phyloP scores from a whole-genome alignment of 345 rosid species.

The Triadica sebifera region DNA sequence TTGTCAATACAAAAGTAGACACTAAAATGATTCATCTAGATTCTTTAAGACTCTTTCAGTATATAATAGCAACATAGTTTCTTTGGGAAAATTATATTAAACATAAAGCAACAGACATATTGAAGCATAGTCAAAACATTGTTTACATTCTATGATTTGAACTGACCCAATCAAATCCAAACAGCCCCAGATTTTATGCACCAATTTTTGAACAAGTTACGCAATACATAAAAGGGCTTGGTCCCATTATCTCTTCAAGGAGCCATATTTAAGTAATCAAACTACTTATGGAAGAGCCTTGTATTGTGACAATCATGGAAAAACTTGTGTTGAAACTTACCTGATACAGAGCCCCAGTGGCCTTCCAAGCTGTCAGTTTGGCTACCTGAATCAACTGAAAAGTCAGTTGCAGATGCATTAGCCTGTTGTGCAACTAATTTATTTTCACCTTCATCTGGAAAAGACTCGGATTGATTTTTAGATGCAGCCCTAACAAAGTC shows the following conservation, averaged over 20 bases:
- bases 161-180: background rate
- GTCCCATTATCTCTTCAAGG: background rate
- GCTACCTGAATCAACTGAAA: constrained; percentile 46
- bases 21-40: background rate
- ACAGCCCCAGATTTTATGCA: background rate
- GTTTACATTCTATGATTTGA: background rate
- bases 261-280: background rate
- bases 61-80: background rate
- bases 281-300: background rate
- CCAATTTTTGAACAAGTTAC: background rate
- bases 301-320: background rate
- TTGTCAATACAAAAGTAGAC: background rate
- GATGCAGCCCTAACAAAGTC: constrained; percentile 27
- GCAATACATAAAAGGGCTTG: background rate
- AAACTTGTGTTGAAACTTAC: constrained; percentile 21
- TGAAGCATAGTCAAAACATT: background rate
- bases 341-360: constrained; percentile 66
- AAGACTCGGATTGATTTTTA: constrained; percentile 11
- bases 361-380: constrained; percentile 60
- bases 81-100: background rate
- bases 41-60: background rate
- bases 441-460: constrained; percentile 27
- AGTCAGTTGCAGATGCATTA: constrained; percentile 29
- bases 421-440: constrained; percentile 20
- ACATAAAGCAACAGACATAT: background rate